A percentile compares a stretch with the other conserved stretches of the same genome.
Evolutionary conservation across 2,329 filamentous ascomycete genomes (phyloP).

Genomic region (Apiospora malaysiana): DNA sequence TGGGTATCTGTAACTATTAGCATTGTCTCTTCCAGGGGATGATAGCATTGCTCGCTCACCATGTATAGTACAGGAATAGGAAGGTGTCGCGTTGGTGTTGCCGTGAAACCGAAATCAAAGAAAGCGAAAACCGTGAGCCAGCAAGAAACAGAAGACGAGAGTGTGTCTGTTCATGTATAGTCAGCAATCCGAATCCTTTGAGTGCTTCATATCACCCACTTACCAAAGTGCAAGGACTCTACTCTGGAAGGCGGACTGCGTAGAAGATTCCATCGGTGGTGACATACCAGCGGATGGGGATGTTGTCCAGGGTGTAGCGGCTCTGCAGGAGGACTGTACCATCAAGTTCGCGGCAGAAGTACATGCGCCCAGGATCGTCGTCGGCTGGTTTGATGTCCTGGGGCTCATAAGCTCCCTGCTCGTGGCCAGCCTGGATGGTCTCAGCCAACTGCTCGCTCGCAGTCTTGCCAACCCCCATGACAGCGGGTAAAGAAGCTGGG

Average conservation of each 20-base stretch:
- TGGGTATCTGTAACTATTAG: conserved; percentile 8
- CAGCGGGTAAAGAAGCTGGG: conserved; percentile 44
- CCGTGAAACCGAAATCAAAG: neutral
- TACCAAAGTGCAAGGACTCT: conserved; percentile 18
- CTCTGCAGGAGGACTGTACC: conserved; percentile 64
- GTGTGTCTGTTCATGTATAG: neutral
- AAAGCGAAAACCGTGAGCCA: neutral
- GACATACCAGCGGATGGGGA: conserved; percentile 65
- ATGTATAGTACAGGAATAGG: neutral
- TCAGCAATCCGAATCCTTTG: neutral
- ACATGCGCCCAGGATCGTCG: conserved; percentile 64
- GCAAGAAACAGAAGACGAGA: neutral
- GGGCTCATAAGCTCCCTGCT: conserved; percentile 58
- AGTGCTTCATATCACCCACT: neutral
- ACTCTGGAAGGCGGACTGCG: conserved; percentile 58
- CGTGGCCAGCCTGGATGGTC: conserved; percentile 54
- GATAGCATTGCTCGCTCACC: neutral
- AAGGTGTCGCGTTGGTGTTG: neutral
- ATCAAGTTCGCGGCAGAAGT: conserved; percentile 66
- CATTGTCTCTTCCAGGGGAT: neutral
- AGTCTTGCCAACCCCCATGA: conserved; percentile 59
- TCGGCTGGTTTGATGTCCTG: conserved; percentile 70
- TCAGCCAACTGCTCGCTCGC: conserved; percentile 52
- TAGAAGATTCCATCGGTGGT: conserved; percentile 65
- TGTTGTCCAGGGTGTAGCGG: conserved; percentile 64